Percentiles rank a stretch among this genome's conserved stretches.
Conservation (phyloP, 257 asterid genomes). For the Cruciata laevipes region DNA sequence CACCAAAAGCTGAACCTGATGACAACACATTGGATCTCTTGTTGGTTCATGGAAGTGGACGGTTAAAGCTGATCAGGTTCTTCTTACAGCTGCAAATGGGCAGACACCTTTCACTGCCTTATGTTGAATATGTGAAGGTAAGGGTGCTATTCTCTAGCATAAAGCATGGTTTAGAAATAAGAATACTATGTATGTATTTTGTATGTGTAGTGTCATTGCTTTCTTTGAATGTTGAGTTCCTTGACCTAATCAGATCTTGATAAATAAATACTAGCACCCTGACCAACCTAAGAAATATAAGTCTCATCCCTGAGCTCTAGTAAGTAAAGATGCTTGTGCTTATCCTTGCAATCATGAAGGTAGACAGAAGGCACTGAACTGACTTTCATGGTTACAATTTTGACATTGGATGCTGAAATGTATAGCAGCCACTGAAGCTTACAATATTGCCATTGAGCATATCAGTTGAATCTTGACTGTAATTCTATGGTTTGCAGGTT, state of each 20-base stretch:
- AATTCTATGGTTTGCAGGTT: conserved; percentile 50
- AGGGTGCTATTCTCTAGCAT: neutral
- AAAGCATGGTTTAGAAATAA: neutral
- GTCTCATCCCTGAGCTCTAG: neutral
- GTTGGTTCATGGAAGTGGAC: conserved; percentile 84
- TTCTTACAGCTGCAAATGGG: conserved; percentile 78
- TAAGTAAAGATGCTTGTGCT: neutral
- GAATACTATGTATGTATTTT: neutral
- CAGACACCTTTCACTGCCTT: conserved; percentile 74
- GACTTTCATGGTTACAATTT: neutral
- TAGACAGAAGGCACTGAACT: neutral
- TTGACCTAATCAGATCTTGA: neutral
- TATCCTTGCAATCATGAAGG: neutral
- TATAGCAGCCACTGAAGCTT: neutral
- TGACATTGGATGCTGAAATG: neutral
- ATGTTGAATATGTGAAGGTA: conserved; percentile 95
- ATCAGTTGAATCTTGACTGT: neutral
- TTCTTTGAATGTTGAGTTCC: neutral
- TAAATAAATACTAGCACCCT: neutral
- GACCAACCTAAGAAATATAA: too few species aligned
- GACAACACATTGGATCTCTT: conserved; percentile 77
- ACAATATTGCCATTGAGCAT: neutral
- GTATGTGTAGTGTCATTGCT: neutral
- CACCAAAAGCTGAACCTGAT: conserved; percentile 94
- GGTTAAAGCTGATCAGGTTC: conserved; percentile 78